These are phyloP conservation scores for Spizellomyces sp. DNA, from an alignment of 192 early-diverging fungal genomes.

Conservation along the genomic window DNA sequence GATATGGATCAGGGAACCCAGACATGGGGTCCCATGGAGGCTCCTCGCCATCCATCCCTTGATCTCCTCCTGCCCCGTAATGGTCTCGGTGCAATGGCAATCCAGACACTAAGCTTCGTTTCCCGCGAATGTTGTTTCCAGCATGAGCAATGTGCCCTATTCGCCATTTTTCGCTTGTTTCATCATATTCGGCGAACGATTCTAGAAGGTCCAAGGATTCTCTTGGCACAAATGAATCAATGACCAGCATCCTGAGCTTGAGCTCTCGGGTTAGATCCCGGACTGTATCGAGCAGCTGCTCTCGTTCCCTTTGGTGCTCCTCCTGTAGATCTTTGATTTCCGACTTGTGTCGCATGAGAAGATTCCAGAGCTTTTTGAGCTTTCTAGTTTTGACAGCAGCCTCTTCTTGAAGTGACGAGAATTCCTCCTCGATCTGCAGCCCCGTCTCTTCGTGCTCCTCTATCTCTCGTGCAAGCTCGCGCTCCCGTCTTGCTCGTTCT, in stretches of 20 bases:
- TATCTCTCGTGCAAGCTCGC: constrained; percentile 54
- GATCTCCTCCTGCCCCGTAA: constrained; percentile 10
- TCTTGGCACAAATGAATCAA: constrained; percentile 55
- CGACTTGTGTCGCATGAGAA: constrained; percentile 48
- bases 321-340: constrained; percentile 64
- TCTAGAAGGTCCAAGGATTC: constrained; percentile 54
- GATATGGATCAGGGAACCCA: constrained; percentile 59
- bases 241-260: constrained; percentile 52
- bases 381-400: constrained; percentile 61
- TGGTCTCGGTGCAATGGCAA: constrained; percentile 42
- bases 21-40: constrained; percentile 57
- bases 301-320: constrained; percentile 62
- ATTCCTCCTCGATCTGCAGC: constrained; percentile 68
- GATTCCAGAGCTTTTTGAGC: constrained; percentile 58
- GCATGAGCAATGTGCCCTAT: constrained; percentile 57
- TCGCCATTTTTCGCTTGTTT: constrained; percentile 60
- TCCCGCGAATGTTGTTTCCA: constrained; percentile 64
- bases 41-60: constrained; percentile 35
- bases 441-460: constrained; percentile 58
- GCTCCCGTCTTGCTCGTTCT: constrained; percentile 51
- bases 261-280: constrained; percentile 60
- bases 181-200: constrained; percentile 58
- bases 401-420: constrained; percentile 61
- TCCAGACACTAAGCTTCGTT: constrained; percentile 49
- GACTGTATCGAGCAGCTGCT: constrained; percentile 62